Evolutionary conservation across 495 filamentous ascomycete species (phyloP).

Genomic region (Penicillium flavigenum): DNA sequence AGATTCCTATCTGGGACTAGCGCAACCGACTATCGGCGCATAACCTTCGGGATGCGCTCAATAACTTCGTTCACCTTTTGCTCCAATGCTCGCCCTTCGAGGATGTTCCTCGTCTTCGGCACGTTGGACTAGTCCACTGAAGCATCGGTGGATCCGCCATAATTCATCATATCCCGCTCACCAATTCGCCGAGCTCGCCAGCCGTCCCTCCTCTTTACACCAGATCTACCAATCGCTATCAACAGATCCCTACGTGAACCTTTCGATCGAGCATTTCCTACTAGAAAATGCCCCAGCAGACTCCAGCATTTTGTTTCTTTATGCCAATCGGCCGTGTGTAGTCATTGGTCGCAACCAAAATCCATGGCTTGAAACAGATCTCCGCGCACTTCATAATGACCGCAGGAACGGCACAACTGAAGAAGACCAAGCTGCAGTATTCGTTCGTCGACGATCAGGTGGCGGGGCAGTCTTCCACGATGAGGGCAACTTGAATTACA

Average conservation of each 20-base stretch:
- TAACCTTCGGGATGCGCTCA: constrained; percentile 10
- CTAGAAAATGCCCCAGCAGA: constrained; percentile 66
- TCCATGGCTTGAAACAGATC: constrained; percentile 88
- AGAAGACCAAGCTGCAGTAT: constrained; percentile 46
- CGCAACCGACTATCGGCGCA: constrained; percentile 33
- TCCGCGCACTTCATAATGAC: constrained; percentile 53
- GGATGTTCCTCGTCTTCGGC: constrained; percentile 11
- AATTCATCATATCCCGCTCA: constrained; percentile 39
- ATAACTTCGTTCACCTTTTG: constrained; percentile 15
- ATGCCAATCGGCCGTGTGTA: constrained; percentile 80
- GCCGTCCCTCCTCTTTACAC: constrained; percentile 48
- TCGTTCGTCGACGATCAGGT: constrained; percentile 81
- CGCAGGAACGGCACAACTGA: constrained; percentile 20
- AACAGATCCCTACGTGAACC: constrained; percentile 81
- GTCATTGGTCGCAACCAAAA: constrained; percentile 97
- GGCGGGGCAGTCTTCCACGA: constrained; percentile 96
- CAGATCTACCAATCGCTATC: constrained; percentile 78
- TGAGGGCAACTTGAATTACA: constrained; percentile 87
- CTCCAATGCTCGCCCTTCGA: constrained; percentile 25
- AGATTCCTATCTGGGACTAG: constrained; percentile 35
- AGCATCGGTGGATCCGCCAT: constrained; percentile 21
- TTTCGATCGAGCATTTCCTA: constrained; percentile 92
- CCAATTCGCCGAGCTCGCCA: constrained; percentile 45
- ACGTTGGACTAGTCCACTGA: not conserved
- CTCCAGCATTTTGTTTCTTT: constrained; percentile 80